A percentile compares a stretch with the other conserved stretches of the same genome.
phyloP scores from a whole-genome alignment of 441 rosid genomes.

The Lepidium campestre region DNA sequence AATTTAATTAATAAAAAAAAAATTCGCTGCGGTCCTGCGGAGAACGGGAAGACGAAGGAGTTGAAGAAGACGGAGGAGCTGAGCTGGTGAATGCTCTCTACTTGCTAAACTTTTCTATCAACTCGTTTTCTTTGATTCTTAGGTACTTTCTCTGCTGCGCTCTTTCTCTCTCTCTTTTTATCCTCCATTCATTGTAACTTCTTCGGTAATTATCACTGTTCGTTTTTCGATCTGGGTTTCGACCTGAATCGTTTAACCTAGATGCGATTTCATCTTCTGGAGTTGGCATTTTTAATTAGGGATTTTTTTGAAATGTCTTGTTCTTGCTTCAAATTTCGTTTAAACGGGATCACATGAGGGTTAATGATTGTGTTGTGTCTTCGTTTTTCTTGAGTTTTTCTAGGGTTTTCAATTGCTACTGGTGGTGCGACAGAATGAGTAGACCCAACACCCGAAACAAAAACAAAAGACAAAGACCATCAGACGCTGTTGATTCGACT shows the following conservation, averaged over 20 bases:
- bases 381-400: not conserved
- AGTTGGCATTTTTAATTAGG: slow-evolving; percentile 9
- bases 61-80: slow-evolving; percentile 20
- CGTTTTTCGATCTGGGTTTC: slow-evolving; percentile 10
- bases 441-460: slow-evolving; percentile 83
- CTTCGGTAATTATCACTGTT: slow-evolving; percentile 11
- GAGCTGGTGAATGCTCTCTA: slow-evolving; percentile 16
- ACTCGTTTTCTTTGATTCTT: slow-evolving; percentile 10
- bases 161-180: not conserved
- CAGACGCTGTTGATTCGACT: slow-evolving; percentile 43
- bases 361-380: slow-evolving; percentile 2
- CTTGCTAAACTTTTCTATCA: not conserved
- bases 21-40: not conserved
- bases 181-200: not conserved
- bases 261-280: slow-evolving; percentile 14
- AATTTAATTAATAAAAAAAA: not conserved
- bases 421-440: slow-evolving; percentile 44
- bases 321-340: not conserved
- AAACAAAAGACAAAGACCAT: slow-evolving; percentile 62
- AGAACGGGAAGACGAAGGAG: slow-evolving; percentile 25
- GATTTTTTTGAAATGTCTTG: not conserved
- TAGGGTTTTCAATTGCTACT: slow-evolving; percentile 26
- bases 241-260: slow-evolving; percentile 7
- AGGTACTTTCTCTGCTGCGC: slow-evolving; percentile 17
- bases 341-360: slow-evolving; percentile 15